Base-by-base conservation (phyloP, 2,329 filamentous ascomycete genomes). In the Aaosphaeria arxii region DNA sequence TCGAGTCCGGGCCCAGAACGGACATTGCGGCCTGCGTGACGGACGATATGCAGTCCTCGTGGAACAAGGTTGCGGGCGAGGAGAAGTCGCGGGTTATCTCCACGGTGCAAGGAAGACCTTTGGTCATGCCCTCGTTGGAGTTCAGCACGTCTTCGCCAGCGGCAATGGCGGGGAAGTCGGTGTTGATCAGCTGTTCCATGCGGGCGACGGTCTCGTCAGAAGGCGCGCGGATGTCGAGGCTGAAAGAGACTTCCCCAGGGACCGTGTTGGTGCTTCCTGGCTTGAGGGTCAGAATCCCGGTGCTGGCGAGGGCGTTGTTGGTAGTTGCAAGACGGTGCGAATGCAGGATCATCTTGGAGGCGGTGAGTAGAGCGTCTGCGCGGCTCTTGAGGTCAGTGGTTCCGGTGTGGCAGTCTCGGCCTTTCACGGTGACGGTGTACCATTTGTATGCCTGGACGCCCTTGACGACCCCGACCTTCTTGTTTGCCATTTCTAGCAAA, bases 391-490 rank as follows among this genome's bases (percentile, higher is more conserved):
- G 82, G 30, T 84, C 83, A 0, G 88, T 91, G 0, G 88, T 89
- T 1, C 88, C 88, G 0, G 88, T 89, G 62, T 91, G 88, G 5
- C 82, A 82, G 56, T 89, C 87, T 55, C 81, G 74, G 1, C 88
- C 87, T 7, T 74, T 74, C 3, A 91, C 78, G 5, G 80, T 81
- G 35, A 91, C 67, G 0, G 81, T 86, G 65, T 84, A 84, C 88
- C 88, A 91, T 49, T 83, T 81, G 66, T 88, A 90, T 5, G 85
- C 85, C 63, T 91, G 87, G 1, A 88, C 87, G 2, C 86, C 87
- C 31, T 80, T 79, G 4, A 91, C 88, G 5, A 88, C 78, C 24
- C 86, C 85, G 44, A 92, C 78, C 46, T 84, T 83, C 54, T 84
- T 78, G 29, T 77, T 71, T 30, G 79, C 76, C 11, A 77, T 77